phyloP scores from a whole-genome alignment of 164 flowering plant genomes.

The Cinnamomum chago region DNA sequence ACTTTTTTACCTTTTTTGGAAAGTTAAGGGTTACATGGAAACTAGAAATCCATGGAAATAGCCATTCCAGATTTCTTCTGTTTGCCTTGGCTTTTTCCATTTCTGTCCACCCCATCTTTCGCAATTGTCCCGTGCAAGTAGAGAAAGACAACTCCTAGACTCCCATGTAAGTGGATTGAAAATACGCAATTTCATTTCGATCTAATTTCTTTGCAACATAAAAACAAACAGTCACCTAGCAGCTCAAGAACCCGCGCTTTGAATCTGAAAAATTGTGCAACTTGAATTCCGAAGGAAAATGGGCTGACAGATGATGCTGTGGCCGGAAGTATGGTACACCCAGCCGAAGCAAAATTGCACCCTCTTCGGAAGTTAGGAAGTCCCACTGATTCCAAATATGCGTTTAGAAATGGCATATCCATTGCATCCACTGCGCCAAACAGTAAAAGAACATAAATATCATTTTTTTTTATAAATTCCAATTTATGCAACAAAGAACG shows the following conservation, averaged over 20 bases:
- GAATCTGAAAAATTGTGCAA: conserved; percentile 74
- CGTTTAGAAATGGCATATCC: conserved; percentile 72
- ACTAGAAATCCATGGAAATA: too few species aligned
- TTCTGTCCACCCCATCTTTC: too few species aligned
- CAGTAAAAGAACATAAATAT: too few species aligned
- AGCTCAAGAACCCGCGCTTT: conserved; percentile 62
- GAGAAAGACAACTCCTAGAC: too few species aligned
- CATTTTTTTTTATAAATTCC: too few species aligned
- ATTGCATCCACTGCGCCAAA: conserved; percentile 62
- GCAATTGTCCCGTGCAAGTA: too few species aligned
- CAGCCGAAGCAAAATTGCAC: conserved; percentile 91
- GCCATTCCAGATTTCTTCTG: too few species aligned
- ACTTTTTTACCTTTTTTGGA: too few species aligned
- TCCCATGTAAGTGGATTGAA: too few species aligned
- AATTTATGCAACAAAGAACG: too few species aligned
- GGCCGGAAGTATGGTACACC: conserved; percentile 74
- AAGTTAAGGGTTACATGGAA: too few species aligned
- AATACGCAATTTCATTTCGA: neutral
- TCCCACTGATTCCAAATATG: conserved; percentile 82
- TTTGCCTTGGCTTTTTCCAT: too few species aligned
- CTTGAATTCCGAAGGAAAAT: conserved; percentile 81
- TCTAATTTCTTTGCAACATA: neutral
- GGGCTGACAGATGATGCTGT: conserved; percentile 70
- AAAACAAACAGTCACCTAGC: conserved; percentile 24
- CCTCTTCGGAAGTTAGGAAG: conserved; percentile 66